phyloP scores from a whole-genome alignment of 1,139 yeast genomes.

The Yamadazyma triangularis region DNA sequence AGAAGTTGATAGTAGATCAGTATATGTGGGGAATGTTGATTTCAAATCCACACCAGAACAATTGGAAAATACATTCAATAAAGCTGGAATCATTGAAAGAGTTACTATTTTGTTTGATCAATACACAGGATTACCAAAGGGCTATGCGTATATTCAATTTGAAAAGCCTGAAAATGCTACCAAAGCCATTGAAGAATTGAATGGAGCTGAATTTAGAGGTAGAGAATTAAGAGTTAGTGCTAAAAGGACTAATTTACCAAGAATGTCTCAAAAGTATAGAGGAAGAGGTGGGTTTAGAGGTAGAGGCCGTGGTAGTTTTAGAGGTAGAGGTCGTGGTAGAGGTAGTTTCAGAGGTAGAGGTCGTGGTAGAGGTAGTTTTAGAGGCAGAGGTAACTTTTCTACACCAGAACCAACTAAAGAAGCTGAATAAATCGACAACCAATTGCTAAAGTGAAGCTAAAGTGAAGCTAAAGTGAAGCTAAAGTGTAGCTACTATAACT shows the following conservation, averaged over 20 bases:
- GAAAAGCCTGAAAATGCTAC: conserved; percentile 23
- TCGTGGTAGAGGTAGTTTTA: conserved; percentile 1
- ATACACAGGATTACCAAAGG: conserved; percentile 37
- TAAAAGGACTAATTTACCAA: conserved; percentile 39
- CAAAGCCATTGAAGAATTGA: conserved; percentile 31
- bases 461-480: no score
- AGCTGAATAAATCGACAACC: no score
- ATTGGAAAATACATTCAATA: conserved; percentile 33
- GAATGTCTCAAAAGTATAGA: conserved; percentile 15
- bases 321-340: conserved; percentile 9
- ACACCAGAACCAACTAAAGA: no score
- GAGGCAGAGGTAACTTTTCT: conserved; percentile 4
- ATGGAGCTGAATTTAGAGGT: conserved; percentile 32
- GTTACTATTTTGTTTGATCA: conserved; percentile 39
- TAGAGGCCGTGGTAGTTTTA: conserved; percentile 14
- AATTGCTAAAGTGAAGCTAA: no score
- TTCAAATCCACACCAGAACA: conserved; percentile 40
- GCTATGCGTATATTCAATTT: conserved; percentile 45
- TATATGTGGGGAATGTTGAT: conserved; percentile 43
- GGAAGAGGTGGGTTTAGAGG: conserved; percentile 15
- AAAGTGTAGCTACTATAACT: no score
- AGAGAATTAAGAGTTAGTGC: conserved; percentile 33
- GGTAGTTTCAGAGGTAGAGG: conserved; percentile 6
- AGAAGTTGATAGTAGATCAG: conserved; percentile 34
- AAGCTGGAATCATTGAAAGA: conserved; percentile 32